Evolutionary conservation across 345 rosid genomes (phyloP).

Genomic region (Eucalyptus melliodora): DNA sequence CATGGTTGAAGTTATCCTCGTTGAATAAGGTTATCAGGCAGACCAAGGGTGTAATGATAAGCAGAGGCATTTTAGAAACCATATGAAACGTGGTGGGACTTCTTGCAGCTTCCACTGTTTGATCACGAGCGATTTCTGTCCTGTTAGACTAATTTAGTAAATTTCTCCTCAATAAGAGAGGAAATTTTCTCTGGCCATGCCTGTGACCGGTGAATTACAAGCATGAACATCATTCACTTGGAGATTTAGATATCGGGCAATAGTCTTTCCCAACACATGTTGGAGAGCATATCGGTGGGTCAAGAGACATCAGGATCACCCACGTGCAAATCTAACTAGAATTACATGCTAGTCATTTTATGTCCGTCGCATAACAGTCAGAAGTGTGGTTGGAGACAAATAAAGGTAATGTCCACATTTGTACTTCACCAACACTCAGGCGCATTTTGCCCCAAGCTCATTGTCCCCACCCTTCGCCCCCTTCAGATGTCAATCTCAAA

Average conservation of each 20-base stretch:
- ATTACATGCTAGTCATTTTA: background rate
- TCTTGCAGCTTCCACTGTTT: background rate
- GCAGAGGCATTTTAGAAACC: background rate
- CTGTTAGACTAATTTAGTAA: background rate
- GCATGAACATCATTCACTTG: background rate
- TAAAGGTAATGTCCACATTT: background rate
- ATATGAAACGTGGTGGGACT: background rate
- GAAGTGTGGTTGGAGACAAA: background rate
- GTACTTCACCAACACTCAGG: background rate
- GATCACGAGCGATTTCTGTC: background rate
- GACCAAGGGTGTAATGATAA: background rate
- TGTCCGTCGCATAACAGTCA: background rate
- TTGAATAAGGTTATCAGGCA: background rate
- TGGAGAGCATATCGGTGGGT: background rate
- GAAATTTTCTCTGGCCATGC: background rate
- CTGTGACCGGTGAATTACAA: background rate
- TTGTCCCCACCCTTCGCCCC: background rate
- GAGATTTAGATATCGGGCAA: background rate
- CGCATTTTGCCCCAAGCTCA: background rate
- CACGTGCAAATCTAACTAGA: background rate
- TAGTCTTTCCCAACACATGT: background rate
- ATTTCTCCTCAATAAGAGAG: accelerated
- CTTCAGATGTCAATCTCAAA: background rate
- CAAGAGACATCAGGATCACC: background rate
- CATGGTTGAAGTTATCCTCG: background rate